These are phyloP conservation scores for Camellia sinensis DNA, from an alignment of 148 eudicot species.

Conservation along the genomic window DNA sequence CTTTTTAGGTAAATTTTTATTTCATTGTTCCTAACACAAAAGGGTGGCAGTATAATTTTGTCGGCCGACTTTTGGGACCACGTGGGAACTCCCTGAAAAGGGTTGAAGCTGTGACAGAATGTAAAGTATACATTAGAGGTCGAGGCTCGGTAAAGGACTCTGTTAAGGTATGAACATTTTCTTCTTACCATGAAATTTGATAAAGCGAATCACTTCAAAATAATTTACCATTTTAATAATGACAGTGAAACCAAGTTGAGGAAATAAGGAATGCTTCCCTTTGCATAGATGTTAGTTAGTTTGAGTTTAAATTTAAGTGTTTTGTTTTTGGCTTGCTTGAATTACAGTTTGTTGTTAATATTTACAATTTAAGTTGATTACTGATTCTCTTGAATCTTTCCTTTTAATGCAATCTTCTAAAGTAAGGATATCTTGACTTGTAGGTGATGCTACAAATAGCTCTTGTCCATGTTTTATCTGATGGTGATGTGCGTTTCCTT, in stretches of 20 bases:
- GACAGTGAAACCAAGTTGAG: background rate
- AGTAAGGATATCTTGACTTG: background rate
- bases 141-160: slow-evolving; percentile 53
- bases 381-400: background rate
- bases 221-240: background rate
- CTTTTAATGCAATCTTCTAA: background rate
- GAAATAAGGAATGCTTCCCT: background rate
- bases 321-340: background rate
- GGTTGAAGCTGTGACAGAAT: slow-evolving; percentile 45
- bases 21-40: slow-evolving; percentile 7
- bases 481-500: background rate
- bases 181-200: background rate
- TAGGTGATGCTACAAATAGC: background rate
- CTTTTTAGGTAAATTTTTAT: background rate
- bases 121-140: slow-evolving; percentile 49
- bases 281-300: background rate
- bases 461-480: slow-evolving; percentile 1
- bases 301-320: background rate
- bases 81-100: slow-evolving; percentile 59
- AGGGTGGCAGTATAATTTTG: slow-evolving; percentile 48
- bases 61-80: slow-evolving; percentile 51
- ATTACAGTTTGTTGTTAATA: background rate
- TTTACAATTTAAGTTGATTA: background rate
- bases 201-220: background rate
- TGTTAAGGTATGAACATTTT: slow-evolving; percentile 32